These are phyloP conservation scores for Phytopythium litorale DNA, from an alignment of 352 stramenopile genomes.

Conservation along the genomic window DNA sequence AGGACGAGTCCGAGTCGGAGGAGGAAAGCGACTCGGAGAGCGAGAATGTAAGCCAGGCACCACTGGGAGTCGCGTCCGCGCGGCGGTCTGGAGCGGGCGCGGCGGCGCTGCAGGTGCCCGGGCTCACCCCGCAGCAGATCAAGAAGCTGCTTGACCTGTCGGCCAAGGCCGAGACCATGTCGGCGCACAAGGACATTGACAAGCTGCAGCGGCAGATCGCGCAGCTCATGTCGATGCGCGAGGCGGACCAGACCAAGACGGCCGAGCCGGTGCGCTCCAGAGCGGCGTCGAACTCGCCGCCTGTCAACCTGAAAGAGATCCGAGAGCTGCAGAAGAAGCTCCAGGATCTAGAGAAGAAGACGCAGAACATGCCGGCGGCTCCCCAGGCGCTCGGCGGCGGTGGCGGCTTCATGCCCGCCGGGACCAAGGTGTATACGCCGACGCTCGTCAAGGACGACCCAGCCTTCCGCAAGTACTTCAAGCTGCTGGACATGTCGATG, in stretches of 20 bases:
- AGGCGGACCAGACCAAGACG: constrained; percentile 1
- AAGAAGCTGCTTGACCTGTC: constrained; percentile 68
- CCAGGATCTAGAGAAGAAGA: constrained; percentile 70
- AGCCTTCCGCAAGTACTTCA: constrained; percentile 78
- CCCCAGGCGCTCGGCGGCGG: constrained; percentile 7
- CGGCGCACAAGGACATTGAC: constrained; percentile 42
- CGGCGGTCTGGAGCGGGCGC: constrained; percentile 10
- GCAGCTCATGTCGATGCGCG: constrained; percentile 42
- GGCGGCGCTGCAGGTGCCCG: constrained; percentile 36
- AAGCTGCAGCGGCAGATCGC: constrained; percentile 71
- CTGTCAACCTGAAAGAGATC: constrained; percentile 70
- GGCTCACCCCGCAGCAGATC: constrained; percentile 57
- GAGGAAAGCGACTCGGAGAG: constrained; percentile 75
- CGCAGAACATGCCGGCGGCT: constrained; percentile 42
- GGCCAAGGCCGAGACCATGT: constrained; percentile 45
- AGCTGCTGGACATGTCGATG: constrained; percentile 79
- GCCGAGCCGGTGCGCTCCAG: constrained; percentile 17
- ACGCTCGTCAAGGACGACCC: constrained; percentile 71
- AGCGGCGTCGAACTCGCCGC: constrained; percentile 26
- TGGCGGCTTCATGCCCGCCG: constrained; percentile 10
- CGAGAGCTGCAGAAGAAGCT: constrained; percentile 74
- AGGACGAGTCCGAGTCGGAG: constrained; percentile 43
- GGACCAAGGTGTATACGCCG: constrained; percentile 41
- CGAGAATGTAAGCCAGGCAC: constrained; percentile 34
- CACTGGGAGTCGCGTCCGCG: constrained; percentile 11